These are phyloP conservation scores for Backusella parvicylindrica DNA, from an alignment of 192 early-diverging fungal species.

Conservation along the genomic window DNA sequence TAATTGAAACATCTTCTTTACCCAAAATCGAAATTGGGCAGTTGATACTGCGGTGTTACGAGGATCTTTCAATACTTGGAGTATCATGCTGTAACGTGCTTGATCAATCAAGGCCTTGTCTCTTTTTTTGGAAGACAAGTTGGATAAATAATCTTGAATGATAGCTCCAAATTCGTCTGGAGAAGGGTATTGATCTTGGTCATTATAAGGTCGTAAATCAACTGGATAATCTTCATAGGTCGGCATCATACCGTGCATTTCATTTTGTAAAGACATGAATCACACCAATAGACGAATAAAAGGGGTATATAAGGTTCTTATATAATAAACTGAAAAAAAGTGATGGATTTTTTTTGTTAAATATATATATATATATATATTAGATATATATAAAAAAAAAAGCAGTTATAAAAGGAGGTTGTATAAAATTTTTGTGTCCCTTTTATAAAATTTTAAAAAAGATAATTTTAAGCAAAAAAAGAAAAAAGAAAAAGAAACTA, in stretches of 20 bases:
- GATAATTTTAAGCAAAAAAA: background rate
- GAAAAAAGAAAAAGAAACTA: background rate
- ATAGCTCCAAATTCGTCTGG: slow-evolving; percentile 40
- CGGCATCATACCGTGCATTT: slow-evolving; percentile 3
- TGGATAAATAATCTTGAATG: slow-evolving; percentile 44
- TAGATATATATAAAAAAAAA: background rate
- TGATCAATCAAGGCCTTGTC: slow-evolving; percentile 46
- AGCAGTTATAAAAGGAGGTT: background rate
- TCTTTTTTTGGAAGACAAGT: slow-evolving; percentile 44
- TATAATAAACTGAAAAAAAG: background rate
- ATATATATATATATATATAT: background rate
- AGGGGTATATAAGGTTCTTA: background rate
- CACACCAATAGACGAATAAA: background rate
- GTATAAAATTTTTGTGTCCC: background rate
- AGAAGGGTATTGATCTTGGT: slow-evolving; percentile 37
- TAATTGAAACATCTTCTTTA: slow-evolving; percentile 49
- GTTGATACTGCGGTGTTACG: slow-evolving; percentile 47
- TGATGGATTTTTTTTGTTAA: background rate
- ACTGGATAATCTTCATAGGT: background rate
- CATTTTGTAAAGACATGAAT: slow-evolving; percentile 3
- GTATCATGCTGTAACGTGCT: slow-evolving; percentile 42
- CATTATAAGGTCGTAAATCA: slow-evolving; percentile 16
- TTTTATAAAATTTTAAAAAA: background rate
- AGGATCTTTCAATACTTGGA: slow-evolving; percentile 47
- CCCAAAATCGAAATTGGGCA: slow-evolving; percentile 49